These are phyloP conservation scores for Colletotrichum karsti DNA, from an alignment of 2,329 filamentous ascomycete genomes.

Conservation along the genomic window DNA sequence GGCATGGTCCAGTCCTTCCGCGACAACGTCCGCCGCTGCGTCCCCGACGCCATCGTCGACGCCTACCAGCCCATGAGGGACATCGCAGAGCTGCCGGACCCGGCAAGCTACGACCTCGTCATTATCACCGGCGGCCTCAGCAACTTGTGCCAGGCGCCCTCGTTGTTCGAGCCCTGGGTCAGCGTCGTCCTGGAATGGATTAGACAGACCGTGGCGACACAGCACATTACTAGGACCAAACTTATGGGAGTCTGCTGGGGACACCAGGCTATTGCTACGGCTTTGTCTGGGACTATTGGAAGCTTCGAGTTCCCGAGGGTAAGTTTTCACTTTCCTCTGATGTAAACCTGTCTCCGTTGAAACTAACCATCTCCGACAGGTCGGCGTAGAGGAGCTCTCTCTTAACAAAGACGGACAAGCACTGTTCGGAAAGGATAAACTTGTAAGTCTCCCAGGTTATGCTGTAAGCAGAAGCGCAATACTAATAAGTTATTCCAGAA, in stretches of 20 bases:
- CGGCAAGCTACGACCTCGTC: slow-evolving; percentile 14
- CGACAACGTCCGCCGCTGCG: slow-evolving; percentile 6
- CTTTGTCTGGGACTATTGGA: slow-evolving; percentile 4
- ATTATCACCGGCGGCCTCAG: slow-evolving; percentile 22
- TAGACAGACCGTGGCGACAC: slow-evolving; percentile 5
- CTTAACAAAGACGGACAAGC: slow-evolving; percentile 6
- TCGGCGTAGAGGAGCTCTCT: not conserved
- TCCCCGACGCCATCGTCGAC: slow-evolving; percentile 12
- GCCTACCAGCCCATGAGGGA: slow-evolving; percentile 14
- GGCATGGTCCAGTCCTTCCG: slow-evolving; percentile 21
- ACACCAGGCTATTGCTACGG: slow-evolving; percentile 18
- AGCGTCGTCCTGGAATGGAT: slow-evolving; percentile 17
- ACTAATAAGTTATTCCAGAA: not conserved
- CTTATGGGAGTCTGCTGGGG: slow-evolving; percentile 22
- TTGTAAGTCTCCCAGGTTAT: not conserved
- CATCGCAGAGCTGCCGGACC: not conserved
- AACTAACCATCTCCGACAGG: not conserved
- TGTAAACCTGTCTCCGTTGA: not conserved
- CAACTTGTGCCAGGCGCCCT: slow-evolving; percentile 16
- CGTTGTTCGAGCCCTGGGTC: slow-evolving; percentile 20
- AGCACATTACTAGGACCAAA: slow-evolving; percentile 13
- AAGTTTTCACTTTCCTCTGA: not conserved
- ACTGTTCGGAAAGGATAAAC: not conserved
- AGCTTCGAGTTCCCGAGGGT: slow-evolving; percentile 20
- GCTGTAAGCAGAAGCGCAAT: not conserved